Conservation (phyloP, 202 grass and related monocot species). For the Panicum hallii region DNA sequence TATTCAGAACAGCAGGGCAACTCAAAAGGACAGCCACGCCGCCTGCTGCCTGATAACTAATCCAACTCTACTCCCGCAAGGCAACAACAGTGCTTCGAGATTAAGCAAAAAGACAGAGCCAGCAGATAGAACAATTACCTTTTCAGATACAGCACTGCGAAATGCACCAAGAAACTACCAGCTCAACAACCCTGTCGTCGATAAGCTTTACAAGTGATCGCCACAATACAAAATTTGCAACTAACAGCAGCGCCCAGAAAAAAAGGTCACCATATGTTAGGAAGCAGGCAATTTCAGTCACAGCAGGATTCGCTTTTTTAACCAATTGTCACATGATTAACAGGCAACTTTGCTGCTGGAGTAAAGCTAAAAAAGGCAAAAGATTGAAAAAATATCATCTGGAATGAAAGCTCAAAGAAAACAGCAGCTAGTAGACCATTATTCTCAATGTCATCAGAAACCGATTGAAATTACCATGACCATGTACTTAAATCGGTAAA, state of each 20-base stretch:
- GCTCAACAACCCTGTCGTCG: conserved; percentile 12
- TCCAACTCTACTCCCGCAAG: conserved; percentile 12
- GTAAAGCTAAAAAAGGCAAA: conserved; percentile 31
- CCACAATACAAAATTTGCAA: conserved; percentile 36
- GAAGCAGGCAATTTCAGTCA: conserved; percentile 13
- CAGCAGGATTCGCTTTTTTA: conserved; percentile 12
- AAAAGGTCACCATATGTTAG: conserved; percentile 17
- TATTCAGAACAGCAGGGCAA: neutral
- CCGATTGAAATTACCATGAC: neutral
- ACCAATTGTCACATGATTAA: conserved; percentile 24
- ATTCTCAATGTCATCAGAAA: conserved; percentile 18
- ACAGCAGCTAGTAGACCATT: neutral
- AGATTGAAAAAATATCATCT: conserved; percentile 1
- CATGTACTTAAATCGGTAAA: neutral
- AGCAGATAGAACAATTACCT: conserved; percentile 12
- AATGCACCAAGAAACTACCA: conserved; percentile 7
- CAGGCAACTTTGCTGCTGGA: neutral
- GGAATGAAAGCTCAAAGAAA: conserved; percentile 38
- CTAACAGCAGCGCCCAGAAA: neutral
- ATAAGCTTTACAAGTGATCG: conserved; percentile 33
- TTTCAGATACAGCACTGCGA: neutral
- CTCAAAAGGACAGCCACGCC: neutral
- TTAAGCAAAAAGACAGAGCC: neutral
- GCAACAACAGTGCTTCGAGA: conserved; percentile 8
- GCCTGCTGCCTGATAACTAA: conserved; percentile 11